Evolutionary conservation across 2,329 filamentous ascomycete species (phyloP).

Genomic region (Teratosphaeria gauchensis): DNA sequence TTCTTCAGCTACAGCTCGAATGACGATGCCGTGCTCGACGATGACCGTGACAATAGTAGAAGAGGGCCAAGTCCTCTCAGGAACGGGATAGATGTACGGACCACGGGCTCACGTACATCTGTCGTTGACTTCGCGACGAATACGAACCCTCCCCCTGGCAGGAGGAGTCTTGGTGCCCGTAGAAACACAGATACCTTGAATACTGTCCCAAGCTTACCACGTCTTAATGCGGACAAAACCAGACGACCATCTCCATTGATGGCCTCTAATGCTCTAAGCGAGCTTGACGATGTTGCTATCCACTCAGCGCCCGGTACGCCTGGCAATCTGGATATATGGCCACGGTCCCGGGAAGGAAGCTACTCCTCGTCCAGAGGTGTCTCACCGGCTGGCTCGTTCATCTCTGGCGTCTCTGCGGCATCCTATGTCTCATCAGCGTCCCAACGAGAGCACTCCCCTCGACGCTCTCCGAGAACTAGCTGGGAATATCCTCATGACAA

Average conservation of each 20-base stretch:
- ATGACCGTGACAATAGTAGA: conserved; percentile 11
- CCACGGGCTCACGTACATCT: conserved; percentile 7
- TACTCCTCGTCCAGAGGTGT: conserved; percentile 15
- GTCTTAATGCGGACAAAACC: conserved; percentile 15
- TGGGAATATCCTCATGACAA: conserved; percentile 9
- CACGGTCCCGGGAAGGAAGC: conserved; percentile 16
- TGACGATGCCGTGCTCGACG: conserved; percentile 19
- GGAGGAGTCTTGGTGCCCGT: conserved; percentile 18
- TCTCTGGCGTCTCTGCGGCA: conserved; percentile 1
- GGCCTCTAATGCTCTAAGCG: conserved; percentile 14
- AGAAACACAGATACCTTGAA: conserved; percentile 20
- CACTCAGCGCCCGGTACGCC: conserved; percentile 5
- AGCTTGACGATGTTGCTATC: conserved; percentile 10
- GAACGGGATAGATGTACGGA: background rate
- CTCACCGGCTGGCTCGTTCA: conserved; percentile 12
- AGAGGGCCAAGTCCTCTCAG: background rate
- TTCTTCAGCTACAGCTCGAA: conserved; percentile 9
- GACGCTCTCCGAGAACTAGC: conserved; percentile 11
- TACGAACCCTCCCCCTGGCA: conserved; percentile 8
- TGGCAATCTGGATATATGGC: conserved; percentile 4
- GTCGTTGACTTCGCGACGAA: conserved; percentile 16
- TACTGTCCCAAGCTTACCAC: conserved; percentile 11
- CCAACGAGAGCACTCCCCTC: conserved; percentile 4
- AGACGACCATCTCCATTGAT: conserved; percentile 18
- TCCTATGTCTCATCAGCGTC: conserved; percentile 1